Percentiles rank a stretch among this genome's conserved stretches.
Evolutionary conservation across 2,329 filamentous ascomycete genomes (phyloP).

Genomic region (Acephala macrosclerotiorum): DNA sequence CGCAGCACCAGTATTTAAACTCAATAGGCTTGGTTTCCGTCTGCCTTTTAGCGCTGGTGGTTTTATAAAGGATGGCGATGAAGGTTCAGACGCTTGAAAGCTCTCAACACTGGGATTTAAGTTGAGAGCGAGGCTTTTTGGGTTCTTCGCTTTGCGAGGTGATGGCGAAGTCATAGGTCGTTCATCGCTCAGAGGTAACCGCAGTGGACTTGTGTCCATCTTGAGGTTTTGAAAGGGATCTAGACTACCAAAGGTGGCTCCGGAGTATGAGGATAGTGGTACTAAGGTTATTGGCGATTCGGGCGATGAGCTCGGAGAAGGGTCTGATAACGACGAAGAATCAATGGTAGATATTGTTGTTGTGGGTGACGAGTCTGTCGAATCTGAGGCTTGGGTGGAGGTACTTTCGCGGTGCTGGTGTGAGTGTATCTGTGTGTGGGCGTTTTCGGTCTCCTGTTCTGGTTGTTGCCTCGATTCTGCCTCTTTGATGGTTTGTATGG

Average conservation of each 20-base stretch:
- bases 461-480: constrained; percentile 17
- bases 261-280: constrained; percentile 73
- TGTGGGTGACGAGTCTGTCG: constrained; percentile 92
- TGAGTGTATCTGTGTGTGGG: constrained; percentile 37
- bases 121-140: constrained; percentile 85
- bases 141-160: constrained; percentile 77
- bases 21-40: constrained; percentile 78
- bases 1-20: constrained; percentile 75
- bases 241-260: constrained; percentile 58
- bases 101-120: constrained; percentile 58
- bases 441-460: constrained; percentile 13
- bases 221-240: constrained; percentile 46
- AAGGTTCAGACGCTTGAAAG: constrained; percentile 58
- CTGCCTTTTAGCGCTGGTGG: constrained; percentile 72
- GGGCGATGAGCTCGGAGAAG: constrained; percentile 89
- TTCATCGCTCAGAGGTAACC: constrained; percentile 50
- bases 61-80: constrained; percentile 81
- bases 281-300: constrained; percentile 84
- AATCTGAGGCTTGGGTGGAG: constrained; percentile 81
- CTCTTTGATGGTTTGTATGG: constrained; percentile 26
- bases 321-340: constrained; percentile 87
- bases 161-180: constrained; percentile 73
- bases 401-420: constrained; percentile 80
- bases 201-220: constrained; percentile 48
- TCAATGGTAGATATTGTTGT: constrained; percentile 93